These are phyloP conservation scores for Pseudocercospora ulei DNA, from an alignment of 2,329 filamentous ascomycete species.

Conservation along the genomic window DNA sequence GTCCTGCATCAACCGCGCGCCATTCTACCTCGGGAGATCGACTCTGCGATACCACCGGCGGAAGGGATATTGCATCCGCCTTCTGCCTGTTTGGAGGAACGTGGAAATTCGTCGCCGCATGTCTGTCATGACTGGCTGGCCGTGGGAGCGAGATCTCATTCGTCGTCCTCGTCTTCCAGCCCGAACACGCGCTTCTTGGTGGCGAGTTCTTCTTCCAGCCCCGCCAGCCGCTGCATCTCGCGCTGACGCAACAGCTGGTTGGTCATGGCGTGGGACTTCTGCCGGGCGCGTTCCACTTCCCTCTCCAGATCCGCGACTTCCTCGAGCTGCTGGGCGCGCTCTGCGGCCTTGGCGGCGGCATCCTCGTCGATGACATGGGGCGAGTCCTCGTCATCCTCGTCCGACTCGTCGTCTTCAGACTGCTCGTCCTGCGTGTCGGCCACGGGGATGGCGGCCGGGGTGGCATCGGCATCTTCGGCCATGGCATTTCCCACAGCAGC, in stretches of 20 bases:
- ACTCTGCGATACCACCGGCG: too few species aligned
- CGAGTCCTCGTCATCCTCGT: slow-evolving; percentile 40
- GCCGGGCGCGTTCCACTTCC: slow-evolving; percentile 39
- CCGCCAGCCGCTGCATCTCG: slow-evolving; percentile 43
- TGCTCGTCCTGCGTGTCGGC: slow-evolving; percentile 26
- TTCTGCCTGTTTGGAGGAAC: too few species aligned
- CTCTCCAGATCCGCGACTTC: slow-evolving; percentile 49
- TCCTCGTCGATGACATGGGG: slow-evolving; percentile 45
- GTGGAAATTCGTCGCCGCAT: too few species aligned
- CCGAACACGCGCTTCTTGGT: slow-evolving; percentile 43
- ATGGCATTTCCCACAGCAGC: slow-evolving; percentile 22
- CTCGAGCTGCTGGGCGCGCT: slow-evolving; percentile 42
- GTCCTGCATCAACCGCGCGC: too few species aligned
- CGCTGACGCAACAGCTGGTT: slow-evolving; percentile 44
- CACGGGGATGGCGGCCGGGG: slow-evolving; percentile 21
- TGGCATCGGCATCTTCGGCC: slow-evolving; percentile 21
- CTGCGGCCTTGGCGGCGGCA: slow-evolving; percentile 41
- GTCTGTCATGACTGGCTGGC: too few species aligned
- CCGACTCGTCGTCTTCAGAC: slow-evolving; percentile 39
- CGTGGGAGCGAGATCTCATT: too few species aligned
- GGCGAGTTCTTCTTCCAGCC: slow-evolving; percentile 46
- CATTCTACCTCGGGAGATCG: too few species aligned
- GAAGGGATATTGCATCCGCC: too few species aligned
- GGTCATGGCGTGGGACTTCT: slow-evolving; percentile 36
- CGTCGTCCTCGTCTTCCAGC: slow-evolving; percentile 28